Conservation (phyloP, 202 grass and related monocot species). For the Setaria italica region DNA sequence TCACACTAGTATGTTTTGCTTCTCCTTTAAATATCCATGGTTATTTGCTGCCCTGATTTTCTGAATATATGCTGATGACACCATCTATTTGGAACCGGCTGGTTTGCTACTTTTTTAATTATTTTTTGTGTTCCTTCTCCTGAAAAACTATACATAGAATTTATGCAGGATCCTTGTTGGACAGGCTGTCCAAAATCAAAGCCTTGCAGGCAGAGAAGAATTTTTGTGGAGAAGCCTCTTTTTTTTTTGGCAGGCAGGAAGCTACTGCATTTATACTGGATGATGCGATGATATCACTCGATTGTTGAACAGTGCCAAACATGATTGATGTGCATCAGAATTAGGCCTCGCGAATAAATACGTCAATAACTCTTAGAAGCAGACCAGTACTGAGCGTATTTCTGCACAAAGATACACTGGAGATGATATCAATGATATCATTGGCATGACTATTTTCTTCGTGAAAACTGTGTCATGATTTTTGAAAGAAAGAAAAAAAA, state of each 20-base stretch:
- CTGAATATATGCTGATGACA: constrained; percentile 51
- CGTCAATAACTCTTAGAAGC: background rate
- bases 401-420: background rate
- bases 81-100: constrained; percentile 1
- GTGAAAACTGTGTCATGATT: background rate
- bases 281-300: constrained; percentile 27
- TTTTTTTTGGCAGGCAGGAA: background rate
- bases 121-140: background rate
- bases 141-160: constrained; percentile 3
- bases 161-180: constrained; percentile 3
- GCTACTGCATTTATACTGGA: constrained; percentile 35
- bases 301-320: constrained; percentile 35
- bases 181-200: constrained; percentile 40
- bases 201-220: background rate
- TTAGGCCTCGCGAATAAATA: constrained; percentile 25
- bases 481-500: too few species aligned
- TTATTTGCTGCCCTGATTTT: constrained; percentile 1
- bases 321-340: constrained; percentile 31
- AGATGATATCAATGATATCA: background rate
- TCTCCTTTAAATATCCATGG: background rate
- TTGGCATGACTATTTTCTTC: background rate
- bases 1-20: background rate
- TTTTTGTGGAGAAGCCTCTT: constrained; percentile 12
- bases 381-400: background rate
- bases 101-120: background rate